Percentiles rank a stretch among this genome's conserved stretches.
Evolutionary conservation across 495 filamentous ascomycete genomes (phyloP).

Genomic region (Lasiosphaeria hispida): DNA sequence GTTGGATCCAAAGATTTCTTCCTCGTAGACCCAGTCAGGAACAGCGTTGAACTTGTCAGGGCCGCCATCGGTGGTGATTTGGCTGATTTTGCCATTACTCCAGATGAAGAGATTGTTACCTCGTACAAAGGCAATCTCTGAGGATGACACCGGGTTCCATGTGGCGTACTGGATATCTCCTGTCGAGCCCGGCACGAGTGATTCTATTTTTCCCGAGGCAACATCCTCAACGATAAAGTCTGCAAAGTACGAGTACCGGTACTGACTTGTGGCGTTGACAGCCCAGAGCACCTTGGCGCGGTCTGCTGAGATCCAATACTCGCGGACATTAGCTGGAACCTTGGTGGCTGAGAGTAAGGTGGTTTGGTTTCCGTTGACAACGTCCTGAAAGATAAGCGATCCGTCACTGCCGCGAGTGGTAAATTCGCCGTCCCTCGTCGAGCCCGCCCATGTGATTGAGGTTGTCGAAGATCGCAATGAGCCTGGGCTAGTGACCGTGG

Average conservation of each 20-base stretch:
- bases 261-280: conserved; percentile 56
- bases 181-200: conserved; percentile 46
- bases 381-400: conserved; percentile 49
- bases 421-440: conserved; percentile 45
- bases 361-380: conserved; percentile 43
- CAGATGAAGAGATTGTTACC: conserved; percentile 57
- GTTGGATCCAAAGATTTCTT: conserved; percentile 54
- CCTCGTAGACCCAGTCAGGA: conserved; percentile 64
- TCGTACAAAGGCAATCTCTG: conserved; percentile 52
- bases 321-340: conserved; percentile 29
- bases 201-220: conserved; percentile 39
- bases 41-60: conserved; percentile 57
- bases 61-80: conserved; percentile 54
- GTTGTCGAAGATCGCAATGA: conserved; percentile 30
- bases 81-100: conserved; percentile 42
- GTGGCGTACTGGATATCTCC: conserved; percentile 57
- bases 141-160: conserved; percentile 46
- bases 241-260: conserved; percentile 58
- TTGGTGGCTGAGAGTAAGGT: conserved; percentile 45
- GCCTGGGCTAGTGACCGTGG: conserved; percentile 34
- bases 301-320: conserved; percentile 40
- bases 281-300: conserved; percentile 50
- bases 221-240: conserved; percentile 54
- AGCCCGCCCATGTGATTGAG: conserved; percentile 47
- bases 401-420: conserved; percentile 43